Evolutionary conservation across 352 stramenopile genomes (phyloP), one percentile per base, ranked within the genome.

Genomic region (Blastocystis sp.): DNA sequence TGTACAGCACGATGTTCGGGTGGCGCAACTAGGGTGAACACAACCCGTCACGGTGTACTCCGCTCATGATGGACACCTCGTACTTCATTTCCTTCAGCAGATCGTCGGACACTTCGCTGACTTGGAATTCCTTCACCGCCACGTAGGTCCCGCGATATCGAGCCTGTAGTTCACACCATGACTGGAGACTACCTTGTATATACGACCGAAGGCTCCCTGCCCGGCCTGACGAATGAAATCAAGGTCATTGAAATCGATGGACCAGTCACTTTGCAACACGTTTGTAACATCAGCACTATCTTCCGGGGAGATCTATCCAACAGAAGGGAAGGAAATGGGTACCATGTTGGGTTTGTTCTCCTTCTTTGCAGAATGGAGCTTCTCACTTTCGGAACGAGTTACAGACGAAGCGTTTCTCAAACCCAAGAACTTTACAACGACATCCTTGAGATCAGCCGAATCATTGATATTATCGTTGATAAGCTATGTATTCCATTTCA

Each of bases 1-100:
- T 98, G 90, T 98, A 98, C 28, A 98, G 92, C 89, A 98, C 97
- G 38, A 98, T 98, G 91, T 98, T 98, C 1, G 96, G 96, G 91
- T 99, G 96, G n/a, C 95, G 92, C 89, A 99, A 92, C 42, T 91
- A 91, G 7, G 62, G 7, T 6, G 7, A 17, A 69, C 28, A 14
- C 7, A 14, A 7, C 14, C 7, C 14, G 1, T 69, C 7, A 7
- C 7, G 1, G 7, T 69, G 62, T 14, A 69, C 28, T 17, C 40
- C 62, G n/a, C 84, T 87, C 69, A 92, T 38, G 28, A 92, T 90
- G 24, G 88, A 54, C 52, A 92, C 90, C 76, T 92, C 91, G 24
- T 89, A 81, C 1, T 59, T 40, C 38, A 92, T 77, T 24, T 90
- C 65, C 10, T 62, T 48, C 60, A 90, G 34, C 48, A 90, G 71